phyloP scores from a whole-genome alignment of 495 filamentous ascomycete species.

The Tuber borchii region DNA sequence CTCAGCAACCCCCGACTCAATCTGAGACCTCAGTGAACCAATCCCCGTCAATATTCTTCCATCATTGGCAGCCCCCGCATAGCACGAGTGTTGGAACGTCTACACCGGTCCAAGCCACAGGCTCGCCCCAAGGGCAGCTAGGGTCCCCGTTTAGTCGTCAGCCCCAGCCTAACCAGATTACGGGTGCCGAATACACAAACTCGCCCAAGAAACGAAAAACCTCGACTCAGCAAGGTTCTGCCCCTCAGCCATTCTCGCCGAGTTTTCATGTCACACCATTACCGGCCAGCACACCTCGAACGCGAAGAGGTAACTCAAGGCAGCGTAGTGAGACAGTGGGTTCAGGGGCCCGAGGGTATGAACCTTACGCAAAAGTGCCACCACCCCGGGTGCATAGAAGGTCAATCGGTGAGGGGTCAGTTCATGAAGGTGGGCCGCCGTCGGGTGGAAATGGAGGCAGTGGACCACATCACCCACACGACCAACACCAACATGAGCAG shows the following conservation, averaged over 20 bases:
- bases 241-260: conserved; percentile 43
- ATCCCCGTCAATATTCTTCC: conserved; percentile 74
- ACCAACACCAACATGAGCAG: conserved; percentile 37
- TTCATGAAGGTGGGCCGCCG: conserved; percentile 30
- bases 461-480: conserved; percentile 39
- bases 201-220: conserved; percentile 72
- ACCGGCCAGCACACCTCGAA: conserved; percentile 51
- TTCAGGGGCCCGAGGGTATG: conserved; percentile 44
- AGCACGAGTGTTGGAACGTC: conserved; percentile 49
- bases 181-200: conserved; percentile 50
- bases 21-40: conserved; percentile 18
- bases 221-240: conserved; percentile 52
- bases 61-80: conserved; percentile 80
- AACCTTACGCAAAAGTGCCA: conserved; percentile 44
- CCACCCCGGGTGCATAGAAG: conserved; percentile 44
- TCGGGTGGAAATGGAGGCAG: conserved; percentile 34
- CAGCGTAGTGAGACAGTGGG: conserved; percentile 61
- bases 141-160: conserved; percentile 51
- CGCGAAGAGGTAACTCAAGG: conserved; percentile 60
- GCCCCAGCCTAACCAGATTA: conserved; percentile 45
- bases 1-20: conserved; percentile 52
- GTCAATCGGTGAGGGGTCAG: conserved; percentile 42
- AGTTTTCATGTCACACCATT: conserved; percentile 55
- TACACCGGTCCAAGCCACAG: conserved; percentile 55
- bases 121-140: conserved; percentile 52